Evolutionary conservation across 495 filamentous ascomycete species (phyloP), one percentile per base, ranked within the genome.

Genomic region (Penicillium egyptiacum): DNA sequence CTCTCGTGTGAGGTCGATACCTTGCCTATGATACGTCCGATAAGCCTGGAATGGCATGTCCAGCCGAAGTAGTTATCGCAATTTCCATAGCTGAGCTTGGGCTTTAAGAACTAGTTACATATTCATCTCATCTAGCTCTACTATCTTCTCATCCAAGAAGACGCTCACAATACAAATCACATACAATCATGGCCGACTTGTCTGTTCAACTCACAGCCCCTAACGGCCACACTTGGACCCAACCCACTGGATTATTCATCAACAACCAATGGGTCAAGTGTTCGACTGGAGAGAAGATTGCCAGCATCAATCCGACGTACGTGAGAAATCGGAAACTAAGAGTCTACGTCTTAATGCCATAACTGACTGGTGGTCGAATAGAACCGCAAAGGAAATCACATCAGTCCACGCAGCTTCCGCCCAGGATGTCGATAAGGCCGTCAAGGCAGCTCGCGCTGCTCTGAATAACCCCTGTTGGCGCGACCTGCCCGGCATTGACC

Each of bases 241-340:
- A 91, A 68, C 88, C 86, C 1, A 79, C 83, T 17, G 92, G 92
- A 22, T 80, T 97, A 37, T 96, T 96, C 75, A 96, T 97, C 76
- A 92, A 95, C 75, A 96, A 96, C 61, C 87, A 95, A 70, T 97
- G 91, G 68, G 88, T 96, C 57, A 83, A 85, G 67, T 85, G 86
- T 43, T 86, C 79, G 62, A 81, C 83, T 39, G 88, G 83, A 22
- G 81, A 87, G 51, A 93, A 81, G 64, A 83, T 96, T 47, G 81
- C 83, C 7, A 83, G 81, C 31, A 88, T 94, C 66, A 93, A 92
- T 69, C 92, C 93, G 30, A 90, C 90, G 53, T 86, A 75, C 58
- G 88, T 89, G 61, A 33, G 3, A 46, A 9, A 46, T 52, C 77
- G 2, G 14, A 52, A 8, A 3, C 14, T 17, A 8, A 9, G 35